These are phyloP conservation scores for Zopfia rhizophila DNA, from an alignment of 2,329 filamentous ascomycete genomes.

Conservation along the genomic window DNA sequence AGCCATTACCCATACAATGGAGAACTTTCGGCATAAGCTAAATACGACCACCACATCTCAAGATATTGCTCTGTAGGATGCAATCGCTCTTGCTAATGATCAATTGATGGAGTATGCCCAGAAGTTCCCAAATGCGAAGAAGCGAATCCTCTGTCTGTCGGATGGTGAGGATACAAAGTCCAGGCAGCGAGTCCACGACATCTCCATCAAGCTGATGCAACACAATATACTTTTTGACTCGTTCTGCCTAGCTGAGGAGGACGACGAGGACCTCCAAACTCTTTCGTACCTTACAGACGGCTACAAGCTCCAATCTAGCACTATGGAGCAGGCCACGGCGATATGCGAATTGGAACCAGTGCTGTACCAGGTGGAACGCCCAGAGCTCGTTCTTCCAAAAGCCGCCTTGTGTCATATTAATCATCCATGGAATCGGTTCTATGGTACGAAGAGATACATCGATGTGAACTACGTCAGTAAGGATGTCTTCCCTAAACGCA, in stretches of 20 bases:
- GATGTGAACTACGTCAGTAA: conserved; percentile 34
- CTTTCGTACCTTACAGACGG: conserved; percentile 46
- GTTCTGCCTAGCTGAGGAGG: conserved; percentile 42
- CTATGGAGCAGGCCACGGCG: conserved; percentile 46
- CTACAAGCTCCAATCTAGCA: conserved; percentile 49
- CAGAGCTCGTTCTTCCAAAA: conserved; percentile 23
- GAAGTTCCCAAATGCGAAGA: conserved; percentile 46
- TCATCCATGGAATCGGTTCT: conserved; percentile 21
- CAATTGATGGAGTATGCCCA: conserved; percentile 39
- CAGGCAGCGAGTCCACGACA: conserved; percentile 21
- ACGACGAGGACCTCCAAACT: conserved; percentile 38
- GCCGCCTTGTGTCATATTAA: conserved; percentile 1
- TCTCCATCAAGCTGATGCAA: conserved; percentile 34
- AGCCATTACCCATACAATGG: conserved; percentile 44
- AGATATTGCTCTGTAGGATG: conserved; percentile 52
- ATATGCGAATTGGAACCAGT: conserved; percentile 53
- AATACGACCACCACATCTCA: conserved; percentile 39
- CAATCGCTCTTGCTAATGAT: conserved; percentile 44
- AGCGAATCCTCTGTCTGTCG: conserved; percentile 51
- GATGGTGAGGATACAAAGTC: conserved; percentile 52
- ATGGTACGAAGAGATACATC: conserved; percentile 5
- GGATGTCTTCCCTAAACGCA: conserved; percentile 44
- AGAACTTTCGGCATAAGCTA: conserved; percentile 50
- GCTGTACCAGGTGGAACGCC: conserved; percentile 46
- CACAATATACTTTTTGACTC: conserved; percentile 48